A percentile compares a stretch with the other conserved stretches of the same genome.
These are phyloP conservation scores for Aspergillus coremiiformis DNA, from an alignment of 495 filamentous ascomycete genomes.

Conservation along the genomic window DNA sequence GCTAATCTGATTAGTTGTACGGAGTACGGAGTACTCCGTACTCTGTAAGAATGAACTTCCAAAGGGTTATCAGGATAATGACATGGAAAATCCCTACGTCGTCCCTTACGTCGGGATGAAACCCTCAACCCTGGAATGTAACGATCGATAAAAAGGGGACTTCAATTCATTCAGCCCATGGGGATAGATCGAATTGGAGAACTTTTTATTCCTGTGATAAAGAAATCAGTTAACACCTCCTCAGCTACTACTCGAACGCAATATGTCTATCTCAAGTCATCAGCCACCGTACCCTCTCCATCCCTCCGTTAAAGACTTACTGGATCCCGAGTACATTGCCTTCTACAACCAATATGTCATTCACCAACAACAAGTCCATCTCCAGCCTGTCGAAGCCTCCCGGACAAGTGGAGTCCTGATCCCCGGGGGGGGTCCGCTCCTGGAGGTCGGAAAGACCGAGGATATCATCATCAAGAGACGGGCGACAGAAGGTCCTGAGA, in stretches of 20 bases:
- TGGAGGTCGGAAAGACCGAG: constrained; percentile 42
- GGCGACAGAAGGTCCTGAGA: constrained; percentile 41
- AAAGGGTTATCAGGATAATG: neutral
- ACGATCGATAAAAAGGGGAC: no score
- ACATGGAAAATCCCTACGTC: neutral
- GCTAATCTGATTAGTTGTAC: no score
- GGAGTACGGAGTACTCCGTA: no score
- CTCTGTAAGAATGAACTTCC: no score
- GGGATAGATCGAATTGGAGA: no score
- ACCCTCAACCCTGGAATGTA: neutral
- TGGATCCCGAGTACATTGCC: constrained; percentile 46
- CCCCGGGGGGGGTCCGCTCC: constrained; percentile 45
- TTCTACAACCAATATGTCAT: constrained; percentile 51
- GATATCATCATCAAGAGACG: constrained; percentile 41
- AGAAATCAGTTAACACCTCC: neutral
- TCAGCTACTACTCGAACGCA: constrained; percentile 2
- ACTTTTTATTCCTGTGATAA: no score
- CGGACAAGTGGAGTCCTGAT: constrained; percentile 46
- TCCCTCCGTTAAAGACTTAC: constrained; percentile 34
- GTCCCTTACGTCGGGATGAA: constrained; percentile 3
- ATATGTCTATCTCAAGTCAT: constrained; percentile 25
- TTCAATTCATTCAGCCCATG: no score
- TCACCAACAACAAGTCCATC: constrained; percentile 43
- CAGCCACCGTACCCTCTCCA: constrained; percentile 52
- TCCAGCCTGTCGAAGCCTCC: constrained; percentile 47